These are phyloP conservation scores for Alectoria sarmentosa DNA, from an alignment of 495 filamentous ascomycete species.

Conservation along the genomic window DNA sequence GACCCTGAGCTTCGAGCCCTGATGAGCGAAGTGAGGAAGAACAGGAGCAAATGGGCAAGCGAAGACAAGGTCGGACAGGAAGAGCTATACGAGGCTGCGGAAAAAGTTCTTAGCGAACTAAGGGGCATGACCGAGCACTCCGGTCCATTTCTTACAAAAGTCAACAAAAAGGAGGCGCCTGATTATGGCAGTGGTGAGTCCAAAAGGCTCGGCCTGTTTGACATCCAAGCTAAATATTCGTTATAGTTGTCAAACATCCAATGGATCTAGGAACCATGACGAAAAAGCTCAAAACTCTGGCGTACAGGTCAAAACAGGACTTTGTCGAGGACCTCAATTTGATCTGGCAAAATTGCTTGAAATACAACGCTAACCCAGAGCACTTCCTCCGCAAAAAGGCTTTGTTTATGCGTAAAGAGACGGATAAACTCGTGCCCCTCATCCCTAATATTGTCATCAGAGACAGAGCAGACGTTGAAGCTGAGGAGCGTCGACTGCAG, in stretches of 20 bases:
- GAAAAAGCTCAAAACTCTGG: slow-evolving; percentile 84
- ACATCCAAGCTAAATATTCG: slow-evolving; percentile 7
- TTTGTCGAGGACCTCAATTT: slow-evolving; percentile 89
- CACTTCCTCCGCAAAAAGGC: slow-evolving; percentile 91
- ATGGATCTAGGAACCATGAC: slow-evolving; percentile 99
- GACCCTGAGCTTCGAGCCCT: slow-evolving; percentile 86
- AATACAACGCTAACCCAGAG: slow-evolving; percentile 84
- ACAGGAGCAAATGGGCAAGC: slow-evolving; percentile 96
- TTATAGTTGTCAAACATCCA: slow-evolving; percentile 82
- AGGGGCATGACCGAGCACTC: slow-evolving; percentile 97
- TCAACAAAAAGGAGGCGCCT: slow-evolving; percentile 93
- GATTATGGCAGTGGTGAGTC: slow-evolving; percentile 83
- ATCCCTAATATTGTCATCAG: slow-evolving; percentile 89
- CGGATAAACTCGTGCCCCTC: slow-evolving; percentile 87
- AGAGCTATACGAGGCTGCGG: slow-evolving; percentile 91
- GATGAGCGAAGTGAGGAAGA: slow-evolving; percentile 95
- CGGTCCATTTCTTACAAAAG: slow-evolving; percentile 79
- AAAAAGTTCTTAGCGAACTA: slow-evolving; percentile 92
- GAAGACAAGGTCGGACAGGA: slow-evolving; percentile 96
- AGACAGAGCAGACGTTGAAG: slow-evolving; percentile 90
- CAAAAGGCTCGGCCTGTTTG: not conserved
- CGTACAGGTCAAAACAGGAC: slow-evolving; percentile 90
- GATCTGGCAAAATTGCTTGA: slow-evolving; percentile 94
- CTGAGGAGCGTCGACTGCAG: slow-evolving; percentile 83
- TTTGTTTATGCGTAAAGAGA: slow-evolving; percentile 91